Evolutionary conservation across 768 basidiomycete species (phyloP).

Genomic region (Suillus placidus): DNA sequence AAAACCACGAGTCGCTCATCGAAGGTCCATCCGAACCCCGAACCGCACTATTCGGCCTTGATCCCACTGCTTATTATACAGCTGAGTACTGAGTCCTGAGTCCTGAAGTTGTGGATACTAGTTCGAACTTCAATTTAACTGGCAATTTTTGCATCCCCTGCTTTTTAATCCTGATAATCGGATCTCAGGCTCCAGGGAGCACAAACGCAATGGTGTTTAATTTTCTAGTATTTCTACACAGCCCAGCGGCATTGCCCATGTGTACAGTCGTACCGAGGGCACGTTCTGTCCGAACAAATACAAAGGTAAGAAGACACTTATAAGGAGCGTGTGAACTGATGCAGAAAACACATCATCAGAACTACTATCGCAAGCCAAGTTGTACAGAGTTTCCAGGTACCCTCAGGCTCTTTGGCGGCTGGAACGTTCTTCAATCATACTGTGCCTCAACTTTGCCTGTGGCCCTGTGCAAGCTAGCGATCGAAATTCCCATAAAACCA

Average conservation of each 20-base stretch:
- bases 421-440: not conserved
- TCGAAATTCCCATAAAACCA: not conserved
- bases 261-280: too few species aligned
- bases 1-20: slow-evolving; percentile 83
- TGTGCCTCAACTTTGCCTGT: not conserved
- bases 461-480: not conserved
- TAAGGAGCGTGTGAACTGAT: not conserved
- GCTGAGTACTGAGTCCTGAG: too few species aligned
- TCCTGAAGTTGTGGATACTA: too few species aligned
- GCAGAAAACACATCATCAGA: not conserved
- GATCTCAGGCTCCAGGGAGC: not conserved
- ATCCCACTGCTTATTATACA: slow-evolving; percentile 98
- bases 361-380: not conserved
- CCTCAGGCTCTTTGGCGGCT: not conserved
- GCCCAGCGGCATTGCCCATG: not conserved
- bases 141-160: not conserved
- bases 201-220: not conserved
- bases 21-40: slow-evolving; percentile 83
- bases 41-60: slow-evolving; percentile 80
- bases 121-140: too few species aligned
- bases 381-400: not conserved
- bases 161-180: not conserved
- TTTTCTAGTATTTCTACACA: not conserved
- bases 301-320: not conserved
- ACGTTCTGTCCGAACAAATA: not conserved